Conservation (phyloP, 106 monocot genomes). For the Hemerocallis citrina region DNA sequence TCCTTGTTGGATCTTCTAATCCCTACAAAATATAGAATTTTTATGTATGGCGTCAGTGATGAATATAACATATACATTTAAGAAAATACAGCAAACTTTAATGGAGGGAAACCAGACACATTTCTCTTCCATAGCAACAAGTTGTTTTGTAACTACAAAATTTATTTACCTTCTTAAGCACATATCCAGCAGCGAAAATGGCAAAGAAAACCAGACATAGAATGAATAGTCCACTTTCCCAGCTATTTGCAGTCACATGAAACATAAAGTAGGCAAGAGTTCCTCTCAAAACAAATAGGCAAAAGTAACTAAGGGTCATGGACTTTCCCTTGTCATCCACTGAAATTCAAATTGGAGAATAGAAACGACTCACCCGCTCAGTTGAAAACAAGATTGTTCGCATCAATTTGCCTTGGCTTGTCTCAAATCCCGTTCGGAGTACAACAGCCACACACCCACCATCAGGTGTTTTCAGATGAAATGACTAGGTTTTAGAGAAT, state of each 20-base stretch:
- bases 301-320: too few species aligned
- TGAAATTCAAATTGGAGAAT: neutral
- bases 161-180: constrained; percentile 78
- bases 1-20: constrained; percentile 96
- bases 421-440: constrained; percentile 89
- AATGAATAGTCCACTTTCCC: constrained; percentile 98
- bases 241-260: constrained; percentile 97
- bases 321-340: neutral
- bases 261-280: constrained; percentile 10
- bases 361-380: constrained; percentile 58
- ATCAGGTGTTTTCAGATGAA: constrained; percentile 84
- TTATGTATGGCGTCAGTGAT: too few species aligned
- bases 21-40: constrained; percentile 51
- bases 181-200: constrained; percentile 97
- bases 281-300: neutral
- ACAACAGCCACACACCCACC: constrained; percentile 96
- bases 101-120: too few species aligned
- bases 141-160: neutral
- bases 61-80: too few species aligned
- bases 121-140: neutral
- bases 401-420: constrained; percentile 98
- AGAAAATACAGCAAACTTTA: neutral
- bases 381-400: constrained; percentile 97
- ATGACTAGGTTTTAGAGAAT: constrained; percentile 32
- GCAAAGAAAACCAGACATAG: constrained; percentile 97